Evolutionary conservation across 257 asterid genomes (phyloP).

Genomic region (Capsicum pubescens): DNA sequence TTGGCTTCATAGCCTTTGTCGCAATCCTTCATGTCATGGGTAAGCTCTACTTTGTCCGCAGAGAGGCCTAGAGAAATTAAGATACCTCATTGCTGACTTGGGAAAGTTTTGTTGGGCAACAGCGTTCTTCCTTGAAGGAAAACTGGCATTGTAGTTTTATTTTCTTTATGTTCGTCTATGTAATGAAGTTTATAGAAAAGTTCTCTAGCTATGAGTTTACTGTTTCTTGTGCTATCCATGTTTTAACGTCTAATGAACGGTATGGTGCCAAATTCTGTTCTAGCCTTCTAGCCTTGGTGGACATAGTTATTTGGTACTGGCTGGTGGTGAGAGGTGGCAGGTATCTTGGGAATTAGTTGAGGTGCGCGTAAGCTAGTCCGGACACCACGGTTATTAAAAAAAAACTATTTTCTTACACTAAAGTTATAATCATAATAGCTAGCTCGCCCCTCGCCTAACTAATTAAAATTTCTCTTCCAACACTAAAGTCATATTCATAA

Average conservation of each 20-base stretch:
- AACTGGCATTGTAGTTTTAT: conserved; percentile 16
- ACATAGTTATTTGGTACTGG: no score
- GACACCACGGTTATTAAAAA: no score
- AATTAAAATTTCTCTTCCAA: no score
- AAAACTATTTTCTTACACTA: no score
- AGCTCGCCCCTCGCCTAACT: no score
- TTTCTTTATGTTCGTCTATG: conserved; percentile 5
- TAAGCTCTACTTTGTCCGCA: conserved; percentile 37
- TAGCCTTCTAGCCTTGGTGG: no score
- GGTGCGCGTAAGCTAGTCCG: no score
- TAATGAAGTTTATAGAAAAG: not conserved
- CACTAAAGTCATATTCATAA: no score
- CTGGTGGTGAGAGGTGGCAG: no score
- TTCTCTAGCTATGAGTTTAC: not conserved
- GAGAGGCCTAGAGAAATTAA: conserved; percentile 24
- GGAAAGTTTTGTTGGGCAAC: conserved; percentile 11
- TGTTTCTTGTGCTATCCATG: not conserved
- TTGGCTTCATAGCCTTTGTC: conserved; percentile 37
- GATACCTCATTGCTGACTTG: not conserved
- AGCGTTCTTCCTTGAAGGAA: not conserved
- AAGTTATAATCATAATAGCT: no score
- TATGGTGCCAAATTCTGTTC: not conserved
- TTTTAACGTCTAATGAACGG: not conserved
- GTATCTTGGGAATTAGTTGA: no score
- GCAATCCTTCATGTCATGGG: conserved; percentile 37